Evolutionary conservation across 2,329 filamentous ascomycete genomes (phyloP).

Genomic region (Chaetomium sp.): DNA sequence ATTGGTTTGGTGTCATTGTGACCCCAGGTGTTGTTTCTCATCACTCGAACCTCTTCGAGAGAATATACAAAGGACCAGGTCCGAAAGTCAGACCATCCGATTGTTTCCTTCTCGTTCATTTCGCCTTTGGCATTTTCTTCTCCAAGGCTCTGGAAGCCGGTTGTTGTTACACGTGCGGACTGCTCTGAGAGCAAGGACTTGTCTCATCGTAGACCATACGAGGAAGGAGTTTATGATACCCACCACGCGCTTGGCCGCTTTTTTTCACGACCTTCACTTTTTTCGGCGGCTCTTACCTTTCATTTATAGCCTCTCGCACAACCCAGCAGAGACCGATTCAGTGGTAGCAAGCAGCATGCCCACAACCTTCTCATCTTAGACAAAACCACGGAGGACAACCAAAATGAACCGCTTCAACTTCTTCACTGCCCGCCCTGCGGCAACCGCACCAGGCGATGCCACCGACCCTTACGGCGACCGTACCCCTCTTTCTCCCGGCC

Average conservation of each 20-base stretch:
- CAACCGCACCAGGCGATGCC: neutral
- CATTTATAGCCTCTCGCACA: neutral
- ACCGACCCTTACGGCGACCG: constrained; percentile 15
- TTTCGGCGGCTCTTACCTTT: neutral
- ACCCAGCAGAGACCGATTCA: too few relatives aligned
- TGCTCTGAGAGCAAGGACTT: neutral
- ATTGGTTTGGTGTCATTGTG: constrained; percentile 1
- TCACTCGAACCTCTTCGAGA: neutral
- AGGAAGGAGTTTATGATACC: constrained; percentile 12
- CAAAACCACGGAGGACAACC: neutral
- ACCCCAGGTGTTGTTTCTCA: neutral
- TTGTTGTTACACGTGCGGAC: constrained; percentile 12
- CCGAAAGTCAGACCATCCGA: neutral
- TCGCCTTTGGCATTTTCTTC: neutral
- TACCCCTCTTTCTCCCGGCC: constrained; percentile 20
- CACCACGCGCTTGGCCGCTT: neutral
- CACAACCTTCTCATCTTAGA: neutral
- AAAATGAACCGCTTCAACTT: constrained; percentile 24
- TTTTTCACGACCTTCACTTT: neutral
- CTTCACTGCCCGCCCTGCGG: constrained; percentile 12
- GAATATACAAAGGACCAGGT: neutral
- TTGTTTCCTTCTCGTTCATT: neutral
- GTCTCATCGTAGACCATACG: too few relatives aligned
- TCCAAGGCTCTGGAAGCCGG: constrained; percentile 17
- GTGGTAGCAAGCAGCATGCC: neutral